Conservation (phyloP, 2,329 filamentous ascomycete species). For the Thelonectria rubi region DNA sequence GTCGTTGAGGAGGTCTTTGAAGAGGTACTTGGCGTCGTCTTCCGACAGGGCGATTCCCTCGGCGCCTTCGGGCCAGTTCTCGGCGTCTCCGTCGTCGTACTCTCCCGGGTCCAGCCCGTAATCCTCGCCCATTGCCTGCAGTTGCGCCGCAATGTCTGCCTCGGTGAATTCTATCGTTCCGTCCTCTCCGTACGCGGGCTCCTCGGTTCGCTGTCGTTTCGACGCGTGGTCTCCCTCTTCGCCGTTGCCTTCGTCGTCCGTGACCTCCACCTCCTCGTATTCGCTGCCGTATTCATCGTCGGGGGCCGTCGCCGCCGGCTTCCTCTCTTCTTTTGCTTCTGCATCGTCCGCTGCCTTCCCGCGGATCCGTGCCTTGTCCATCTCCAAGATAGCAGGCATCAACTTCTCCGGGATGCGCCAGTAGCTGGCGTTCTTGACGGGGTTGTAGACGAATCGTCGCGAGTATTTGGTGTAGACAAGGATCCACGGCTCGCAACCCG, state of each 20-base stretch:
- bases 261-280: conserved; percentile 77
- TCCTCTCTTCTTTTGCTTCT: conserved; percentile 18
- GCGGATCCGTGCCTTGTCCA: conserved; percentile 77
- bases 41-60: conserved; percentile 76
- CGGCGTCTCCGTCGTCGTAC: conserved; percentile 71
- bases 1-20: conserved; percentile 88
- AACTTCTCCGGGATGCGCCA: conserved; percentile 95
- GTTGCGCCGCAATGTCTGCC: conserved; percentile 91
- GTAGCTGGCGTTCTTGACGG: conserved; percentile 84
- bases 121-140: conserved; percentile 88
- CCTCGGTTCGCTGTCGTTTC: conserved; percentile 74
- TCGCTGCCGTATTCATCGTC: conserved; percentile 65
- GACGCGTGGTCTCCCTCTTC: conserved; percentile 55
- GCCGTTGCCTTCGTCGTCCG: conserved; percentile 54
- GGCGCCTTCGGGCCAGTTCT: conserved; percentile 74
- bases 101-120: conserved; percentile 81
- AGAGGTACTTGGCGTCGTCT: conserved; percentile 79
- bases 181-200: conserved; percentile 59
- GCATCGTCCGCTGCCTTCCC: conserved; percentile 56
- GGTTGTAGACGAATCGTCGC: conserved; percentile 89
- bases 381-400: conserved; percentile 76
- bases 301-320: conserved; percentile 2
- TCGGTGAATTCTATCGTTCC: conserved; percentile 83
- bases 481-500: conserved; percentile 85
- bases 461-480: conserved; percentile 93